phyloP scores from a whole-genome alignment of 768 basidiomycete genomes.

The Rickenella mellea region DNA sequence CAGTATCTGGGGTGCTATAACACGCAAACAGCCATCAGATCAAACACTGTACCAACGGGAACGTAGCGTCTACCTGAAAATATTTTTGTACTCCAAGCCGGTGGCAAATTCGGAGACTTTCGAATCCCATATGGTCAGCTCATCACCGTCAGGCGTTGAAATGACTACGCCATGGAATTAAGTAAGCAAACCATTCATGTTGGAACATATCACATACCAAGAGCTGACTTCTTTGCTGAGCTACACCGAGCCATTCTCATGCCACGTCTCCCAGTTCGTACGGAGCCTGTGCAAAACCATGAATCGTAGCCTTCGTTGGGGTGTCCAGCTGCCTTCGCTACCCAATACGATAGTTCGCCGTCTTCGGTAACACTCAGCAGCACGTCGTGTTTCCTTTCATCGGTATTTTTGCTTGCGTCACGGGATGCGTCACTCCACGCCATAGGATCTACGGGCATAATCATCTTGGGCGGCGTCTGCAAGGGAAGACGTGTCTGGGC shows the following conservation, averaged over 20 bases:
- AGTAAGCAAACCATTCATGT: conserved; percentile 3
- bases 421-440: conserved; percentile 45
- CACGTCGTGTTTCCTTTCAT: conserved; percentile 41
- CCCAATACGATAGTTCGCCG: conserved; percentile 87
- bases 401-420: conserved; percentile 2
- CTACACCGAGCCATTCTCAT: conserved; percentile 76
- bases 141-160: conserved; percentile 48
- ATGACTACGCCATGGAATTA: conserved; percentile 39
- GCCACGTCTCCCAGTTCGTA: conserved; percentile 57
- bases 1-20: conserved; percentile 12
- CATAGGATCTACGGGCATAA: conserved; percentile 83
- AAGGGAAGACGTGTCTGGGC: conserved; percentile 48
- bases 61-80: conserved; percentile 45
- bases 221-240: conserved; percentile 83
- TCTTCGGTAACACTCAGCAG: conserved; percentile 67
- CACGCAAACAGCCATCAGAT: not conserved
- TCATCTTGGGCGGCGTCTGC: conserved; percentile 27
- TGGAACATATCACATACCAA: conserved; percentile 43
- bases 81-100: conserved; percentile 67
- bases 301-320: conserved; percentile 4
- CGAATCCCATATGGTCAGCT: conserved; percentile 95
- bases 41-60: too few species aligned
- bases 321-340: conserved; percentile 32
- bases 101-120: conserved; percentile 89
- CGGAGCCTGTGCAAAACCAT: conserved; percentile 67